Evolutionary conservation across 148 eudicot genomes (phyloP).

Genomic region (Diospyros lotus): DNA sequence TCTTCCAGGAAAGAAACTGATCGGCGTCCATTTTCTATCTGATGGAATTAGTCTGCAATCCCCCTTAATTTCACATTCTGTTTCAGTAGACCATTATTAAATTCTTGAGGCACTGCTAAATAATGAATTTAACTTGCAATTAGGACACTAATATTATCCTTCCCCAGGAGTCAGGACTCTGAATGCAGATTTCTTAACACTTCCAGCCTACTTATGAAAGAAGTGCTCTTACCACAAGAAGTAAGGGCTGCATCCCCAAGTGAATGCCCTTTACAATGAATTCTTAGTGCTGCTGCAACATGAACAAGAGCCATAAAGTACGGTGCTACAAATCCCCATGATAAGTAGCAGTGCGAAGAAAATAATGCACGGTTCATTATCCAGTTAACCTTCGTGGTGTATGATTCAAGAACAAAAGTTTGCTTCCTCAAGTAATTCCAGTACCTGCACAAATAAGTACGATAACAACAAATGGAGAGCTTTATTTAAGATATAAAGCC

Average conservation of each 20-base stretch:
- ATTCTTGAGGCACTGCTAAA: not conserved
- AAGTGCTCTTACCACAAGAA: constrained; percentile 55
- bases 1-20: not conserved
- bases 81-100: not conserved
- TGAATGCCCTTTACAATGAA: constrained; percentile 39
- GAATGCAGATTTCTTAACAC: not conserved
- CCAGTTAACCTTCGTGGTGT: constrained; percentile 74
- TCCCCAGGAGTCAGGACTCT: constrained; percentile 2
- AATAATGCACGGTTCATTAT: constrained; percentile 94
- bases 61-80: not conserved
- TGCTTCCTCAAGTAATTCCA: constrained; percentile 99
- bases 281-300: constrained; percentile 61
- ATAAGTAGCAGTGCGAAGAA: constrained; percentile 78
- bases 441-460: constrained; percentile 47
- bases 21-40: not conserved
- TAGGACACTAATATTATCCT: not conserved
- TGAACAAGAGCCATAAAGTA: constrained; percentile 81
- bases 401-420: constrained; percentile 95
- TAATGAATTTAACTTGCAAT: not conserved
- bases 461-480: not conserved
- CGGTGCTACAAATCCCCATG: constrained; percentile 98
- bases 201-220: constrained; percentile 8
- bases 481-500: not conserved
- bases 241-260: constrained; percentile 35
- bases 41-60: not conserved